A percentile compares a stretch with the other conserved stretches of the same genome.
These are phyloP conservation scores for Coleophoma cylindrospora DNA, from an alignment of 2,329 filamentous ascomycete genomes.

Conservation along the genomic window DNA sequence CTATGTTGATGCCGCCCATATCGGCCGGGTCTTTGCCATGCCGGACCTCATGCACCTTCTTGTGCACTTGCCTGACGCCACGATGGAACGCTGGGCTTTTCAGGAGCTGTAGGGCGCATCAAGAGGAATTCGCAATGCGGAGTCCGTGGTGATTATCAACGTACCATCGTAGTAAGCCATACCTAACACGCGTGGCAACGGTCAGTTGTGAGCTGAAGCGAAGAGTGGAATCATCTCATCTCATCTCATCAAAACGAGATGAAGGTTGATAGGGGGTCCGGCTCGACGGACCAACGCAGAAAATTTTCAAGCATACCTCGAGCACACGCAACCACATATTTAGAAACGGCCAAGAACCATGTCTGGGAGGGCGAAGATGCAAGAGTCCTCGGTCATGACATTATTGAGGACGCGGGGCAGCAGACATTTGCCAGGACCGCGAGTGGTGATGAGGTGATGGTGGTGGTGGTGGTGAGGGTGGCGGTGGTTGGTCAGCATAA, in stretches of 20 bases:
- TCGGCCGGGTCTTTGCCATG: constrained; percentile 42
- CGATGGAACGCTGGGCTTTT: constrained; percentile 49
- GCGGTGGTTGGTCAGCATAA: background rate
- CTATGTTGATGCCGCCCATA: constrained; percentile 41
- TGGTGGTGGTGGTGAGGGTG: too few relatives aligned
- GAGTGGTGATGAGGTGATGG: background rate
- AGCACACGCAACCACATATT: constrained; percentile 32
- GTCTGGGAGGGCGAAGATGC: too few relatives aligned
- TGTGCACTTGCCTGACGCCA: constrained; percentile 42
- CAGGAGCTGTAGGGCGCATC: constrained; percentile 35
- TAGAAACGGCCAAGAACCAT: background rate
- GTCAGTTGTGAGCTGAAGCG: too few relatives aligned
- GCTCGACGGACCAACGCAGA: background rate
- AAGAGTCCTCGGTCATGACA: too few relatives aligned
- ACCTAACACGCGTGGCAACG: constrained; percentile 5
- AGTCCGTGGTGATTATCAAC: background rate
- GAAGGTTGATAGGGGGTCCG: constrained; percentile 3
- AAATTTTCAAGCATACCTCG: constrained; percentile 24
- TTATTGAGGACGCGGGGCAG: too few relatives aligned
- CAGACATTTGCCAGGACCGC: background rate
- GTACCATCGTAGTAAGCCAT: constrained; percentile 21
- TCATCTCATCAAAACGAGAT: too few relatives aligned
- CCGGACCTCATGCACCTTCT: constrained; percentile 28
- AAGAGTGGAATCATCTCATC: too few relatives aligned
- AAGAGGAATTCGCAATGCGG: too few relatives aligned